Percentiles rank a stretch among this genome's conserved stretches.
Conservation (phyloP, 2,329 filamentous ascomycete genomes). For the Emergomyces orientalis region DNA sequence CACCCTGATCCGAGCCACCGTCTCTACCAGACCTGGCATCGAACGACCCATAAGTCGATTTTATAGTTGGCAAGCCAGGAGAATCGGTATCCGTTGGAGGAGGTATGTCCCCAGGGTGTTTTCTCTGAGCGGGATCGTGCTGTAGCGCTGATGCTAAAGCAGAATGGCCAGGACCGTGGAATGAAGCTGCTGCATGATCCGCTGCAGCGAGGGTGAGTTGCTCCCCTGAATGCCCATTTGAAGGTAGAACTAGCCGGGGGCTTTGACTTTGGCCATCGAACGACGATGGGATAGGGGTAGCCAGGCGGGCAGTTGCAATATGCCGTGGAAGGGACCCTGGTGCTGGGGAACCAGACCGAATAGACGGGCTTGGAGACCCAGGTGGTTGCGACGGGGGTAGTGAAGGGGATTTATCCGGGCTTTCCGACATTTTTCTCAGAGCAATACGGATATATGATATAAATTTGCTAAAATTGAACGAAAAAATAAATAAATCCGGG, state of each 20-base stretch:
- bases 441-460: background rate
- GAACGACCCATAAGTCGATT: conserved; percentile 77
- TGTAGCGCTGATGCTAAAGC: conserved; percentile 82
- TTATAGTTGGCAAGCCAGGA: conserved; percentile 52
- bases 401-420: conserved; percentile 29
- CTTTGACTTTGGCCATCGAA: conserved; percentile 37
- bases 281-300: conserved; percentile 46
- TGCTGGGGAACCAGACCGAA: conserved; percentile 28
- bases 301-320: conserved; percentile 46
- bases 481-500: conserved; percentile 17
- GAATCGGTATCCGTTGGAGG: conserved; percentile 14
- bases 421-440: conserved; percentile 25
- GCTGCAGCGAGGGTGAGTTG: conserved; percentile 56
- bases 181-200: conserved; percentile 47
- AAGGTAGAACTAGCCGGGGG: conserved; percentile 37
- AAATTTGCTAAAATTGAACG: background rate
- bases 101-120: conserved; percentile 36
- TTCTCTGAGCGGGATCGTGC: conserved; percentile 53
- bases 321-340: conserved; percentile 41
- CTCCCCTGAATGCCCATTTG: conserved; percentile 38
- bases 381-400: conserved; percentile 3
- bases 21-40: conserved; percentile 53
- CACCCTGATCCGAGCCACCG: conserved; percentile 39
- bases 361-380: conserved; percentile 21
- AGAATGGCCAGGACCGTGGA: conserved; percentile 71